Evolutionary conservation across 495 filamentous ascomycete genomes (phyloP).

Genomic region (Penicillium nucicola): DNA sequence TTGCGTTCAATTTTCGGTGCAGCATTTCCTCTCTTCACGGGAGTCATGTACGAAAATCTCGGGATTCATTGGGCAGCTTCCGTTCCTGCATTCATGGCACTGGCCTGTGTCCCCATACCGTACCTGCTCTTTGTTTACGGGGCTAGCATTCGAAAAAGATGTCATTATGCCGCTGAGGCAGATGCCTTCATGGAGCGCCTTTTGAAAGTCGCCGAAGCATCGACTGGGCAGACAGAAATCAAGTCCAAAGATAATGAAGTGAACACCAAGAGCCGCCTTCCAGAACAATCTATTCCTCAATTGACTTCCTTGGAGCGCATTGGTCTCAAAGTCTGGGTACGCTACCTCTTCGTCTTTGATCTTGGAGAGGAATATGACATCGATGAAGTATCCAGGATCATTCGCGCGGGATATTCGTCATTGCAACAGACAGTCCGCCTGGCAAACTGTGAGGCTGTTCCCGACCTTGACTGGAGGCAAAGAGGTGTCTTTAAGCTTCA

Average conservation of each 20-base stretch:
- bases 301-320: conserved; percentile 32
- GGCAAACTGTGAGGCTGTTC: conserved; percentile 29
- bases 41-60: conserved; percentile 65
- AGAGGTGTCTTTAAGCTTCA: conserved; percentile 28
- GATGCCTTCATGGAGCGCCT: conserved; percentile 20
- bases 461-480: conserved; percentile 22
- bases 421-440: conserved; percentile 24
- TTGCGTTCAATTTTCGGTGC: conserved; percentile 64
- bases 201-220: too few relatives aligned
- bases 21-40: conserved; percentile 76
- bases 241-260: too few relatives aligned
- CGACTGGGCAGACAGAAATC: too few relatives aligned
- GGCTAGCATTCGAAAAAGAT: conserved; percentile 51
- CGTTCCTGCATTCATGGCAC: conserved; percentile 63
- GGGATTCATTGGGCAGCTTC: conserved; percentile 66
- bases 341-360: conserved; percentile 29
- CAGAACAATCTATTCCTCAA: conserved; percentile 8
- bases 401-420: conserved; percentile 24
- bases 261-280: too few relatives aligned
- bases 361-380: conserved; percentile 21
- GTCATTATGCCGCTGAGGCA: conserved; percentile 65
- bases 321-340: conserved; percentile 33
- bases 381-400: conserved; percentile 18
- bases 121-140: conserved; percentile 69
- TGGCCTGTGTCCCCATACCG: conserved; percentile 65